Evolutionary conservation across 1,139 yeast genomes (phyloP).

Genomic region (Candida tunisiensis): DNA sequence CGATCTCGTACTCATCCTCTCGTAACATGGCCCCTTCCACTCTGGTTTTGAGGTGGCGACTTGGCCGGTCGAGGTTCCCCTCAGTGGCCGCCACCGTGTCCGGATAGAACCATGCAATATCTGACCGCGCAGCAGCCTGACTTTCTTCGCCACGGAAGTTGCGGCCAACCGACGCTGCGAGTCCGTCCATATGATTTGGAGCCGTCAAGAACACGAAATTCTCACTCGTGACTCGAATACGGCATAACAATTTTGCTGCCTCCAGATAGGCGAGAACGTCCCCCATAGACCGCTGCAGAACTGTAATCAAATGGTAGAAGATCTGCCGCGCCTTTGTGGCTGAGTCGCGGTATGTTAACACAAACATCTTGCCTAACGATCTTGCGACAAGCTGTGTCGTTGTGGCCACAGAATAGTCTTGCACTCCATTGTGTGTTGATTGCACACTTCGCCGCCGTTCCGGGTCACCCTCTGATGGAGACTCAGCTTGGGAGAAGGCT

Average conservation of each 20-base stretch:
- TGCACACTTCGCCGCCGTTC: too few species aligned
- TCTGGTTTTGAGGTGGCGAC: conserved; percentile 32
- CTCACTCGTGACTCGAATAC: conserved; percentile 36
- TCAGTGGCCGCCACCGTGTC: conserved; percentile 31
- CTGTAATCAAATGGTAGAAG: conserved; percentile 9
- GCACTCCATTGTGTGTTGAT: too few species aligned
- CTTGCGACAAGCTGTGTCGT: background rate
- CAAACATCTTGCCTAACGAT: conserved; percentile 2
- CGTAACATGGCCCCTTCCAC: background rate
- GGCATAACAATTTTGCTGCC: conserved; percentile 34
- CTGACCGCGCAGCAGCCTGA: conserved; percentile 5
- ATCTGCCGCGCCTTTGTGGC: conserved; percentile 14
- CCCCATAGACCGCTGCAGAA: conserved; percentile 3
- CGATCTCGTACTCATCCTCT: conserved; percentile 17
- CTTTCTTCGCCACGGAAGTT: conserved; percentile 20
- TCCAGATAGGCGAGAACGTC: conserved; percentile 24
- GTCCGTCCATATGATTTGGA: conserved; percentile 50
- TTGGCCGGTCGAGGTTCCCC: too few species aligned
- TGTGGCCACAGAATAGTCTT: too few species aligned
- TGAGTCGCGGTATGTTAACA: conserved; percentile 1
- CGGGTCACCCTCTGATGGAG: too few species aligned
- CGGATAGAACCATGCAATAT: conserved; percentile 40
- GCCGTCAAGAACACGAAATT: conserved; percentile 31
- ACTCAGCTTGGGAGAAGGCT: too few species aligned
- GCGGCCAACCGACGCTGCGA: conserved; percentile 42